A percentile compares a stretch with the other conserved stretches of the same genome.
phyloP scores from a whole-genome alignment of 495 filamentous ascomycete species.

The Penicillium cinerascens region DNA sequence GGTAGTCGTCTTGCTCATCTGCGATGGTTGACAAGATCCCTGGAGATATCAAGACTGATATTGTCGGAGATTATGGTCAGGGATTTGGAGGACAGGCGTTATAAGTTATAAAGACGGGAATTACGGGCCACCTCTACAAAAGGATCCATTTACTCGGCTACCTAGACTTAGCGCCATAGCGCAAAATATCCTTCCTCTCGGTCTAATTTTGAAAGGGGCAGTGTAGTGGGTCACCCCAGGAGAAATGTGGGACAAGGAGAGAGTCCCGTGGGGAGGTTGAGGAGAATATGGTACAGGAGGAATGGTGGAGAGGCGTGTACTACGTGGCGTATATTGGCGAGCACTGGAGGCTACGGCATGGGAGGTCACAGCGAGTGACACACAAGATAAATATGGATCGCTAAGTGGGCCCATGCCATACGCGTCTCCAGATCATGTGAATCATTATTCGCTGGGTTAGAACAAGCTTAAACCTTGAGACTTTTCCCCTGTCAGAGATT shows the following conservation, averaged over 20 bases:
- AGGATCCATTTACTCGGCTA: not conserved
- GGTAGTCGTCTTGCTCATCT: conserved; percentile 4
- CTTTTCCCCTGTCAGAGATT: conserved; percentile 9
- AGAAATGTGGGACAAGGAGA: not conserved
- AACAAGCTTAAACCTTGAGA: conserved; percentile 17
- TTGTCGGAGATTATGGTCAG: not conserved
- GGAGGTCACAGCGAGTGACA: not conserved
- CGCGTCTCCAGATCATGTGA: not conserved
- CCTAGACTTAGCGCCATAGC: not conserved
- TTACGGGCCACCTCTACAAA: not conserved
- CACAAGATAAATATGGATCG: not conserved
- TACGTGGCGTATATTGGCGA: not conserved
- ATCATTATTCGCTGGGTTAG: conserved; percentile 8
- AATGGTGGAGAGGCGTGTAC: not conserved
- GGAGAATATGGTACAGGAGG: not conserved
- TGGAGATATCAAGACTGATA: not conserved
- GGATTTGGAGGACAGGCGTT: not conserved
- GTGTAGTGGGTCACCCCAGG: not conserved
- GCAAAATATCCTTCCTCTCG: not conserved
- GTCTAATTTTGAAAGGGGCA: not conserved
- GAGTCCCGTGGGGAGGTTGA: not conserved
- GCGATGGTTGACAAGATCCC: not conserved
- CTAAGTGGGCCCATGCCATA: not conserved
- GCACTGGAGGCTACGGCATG: no score
- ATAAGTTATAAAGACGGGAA: not conserved